These are phyloP conservation scores for Fusarium sp. DNA, from an alignment of 2,329 filamentous ascomycete genomes.

Conservation along the genomic window DNA sequence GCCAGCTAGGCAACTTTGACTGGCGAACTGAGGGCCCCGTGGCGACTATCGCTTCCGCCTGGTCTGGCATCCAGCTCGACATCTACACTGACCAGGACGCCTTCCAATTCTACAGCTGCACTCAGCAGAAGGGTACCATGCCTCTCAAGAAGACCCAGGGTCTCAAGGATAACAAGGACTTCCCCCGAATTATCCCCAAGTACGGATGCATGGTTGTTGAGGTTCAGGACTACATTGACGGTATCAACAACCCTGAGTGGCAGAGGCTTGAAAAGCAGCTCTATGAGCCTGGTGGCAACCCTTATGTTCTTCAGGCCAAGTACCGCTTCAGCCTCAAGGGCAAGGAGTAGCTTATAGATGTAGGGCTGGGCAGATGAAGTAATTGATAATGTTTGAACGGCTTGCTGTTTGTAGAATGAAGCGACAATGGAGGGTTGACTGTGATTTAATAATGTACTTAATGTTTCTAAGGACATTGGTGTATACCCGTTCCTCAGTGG, in stretches of 20 bases:
- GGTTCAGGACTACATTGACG: constrained; percentile 93
- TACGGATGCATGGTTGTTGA: constrained; percentile 92
- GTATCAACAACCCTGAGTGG: constrained; percentile 92
- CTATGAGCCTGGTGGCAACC: constrained; percentile 66
- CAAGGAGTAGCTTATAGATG: background rate
- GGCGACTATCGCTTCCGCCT: constrained; percentile 74
- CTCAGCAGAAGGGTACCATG: constrained; percentile 75
- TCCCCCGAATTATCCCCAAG: constrained; percentile 72
- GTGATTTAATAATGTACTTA: background rate
- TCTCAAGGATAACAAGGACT: constrained; percentile 60
- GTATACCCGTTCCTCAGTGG: accelerated
- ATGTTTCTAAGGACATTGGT: background rate
- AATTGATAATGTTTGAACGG: background rate
- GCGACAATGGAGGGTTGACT: background rate
- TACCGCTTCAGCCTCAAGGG: constrained; percentile 66
- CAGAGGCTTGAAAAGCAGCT: constrained; percentile 70
- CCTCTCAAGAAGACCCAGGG: constrained; percentile 78
- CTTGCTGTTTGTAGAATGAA: too few species aligned
- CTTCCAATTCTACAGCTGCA: constrained; percentile 89
- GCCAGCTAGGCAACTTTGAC: constrained; percentile 64
- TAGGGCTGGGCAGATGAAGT: accelerated
- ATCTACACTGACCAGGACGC: constrained; percentile 86
- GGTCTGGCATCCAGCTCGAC: constrained; percentile 85
- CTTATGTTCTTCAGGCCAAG: constrained; percentile 69
- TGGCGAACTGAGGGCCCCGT: constrained; percentile 70